A percentile compares a stretch with the other conserved stretches of the same genome.
These are phyloP conservation scores for Fusarium chuoi DNA, from an alignment of 2,329 filamentous ascomycete genomes.

Conservation along the genomic window DNA sequence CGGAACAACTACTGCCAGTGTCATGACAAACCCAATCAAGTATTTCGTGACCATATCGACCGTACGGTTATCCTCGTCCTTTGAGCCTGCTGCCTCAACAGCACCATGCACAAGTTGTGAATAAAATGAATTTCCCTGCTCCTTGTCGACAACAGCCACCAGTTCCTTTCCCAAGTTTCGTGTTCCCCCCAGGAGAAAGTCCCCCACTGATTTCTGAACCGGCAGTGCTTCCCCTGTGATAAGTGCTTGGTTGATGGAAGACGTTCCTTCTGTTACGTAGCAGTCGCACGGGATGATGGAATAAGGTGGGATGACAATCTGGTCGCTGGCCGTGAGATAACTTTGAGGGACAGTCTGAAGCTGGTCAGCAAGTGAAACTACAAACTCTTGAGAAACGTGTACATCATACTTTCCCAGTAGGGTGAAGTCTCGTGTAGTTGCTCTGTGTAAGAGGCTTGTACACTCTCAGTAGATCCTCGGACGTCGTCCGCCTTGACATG, in stretches of 20 bases:
- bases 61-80: background rate
- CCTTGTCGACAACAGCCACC: background rate
- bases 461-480: background rate
- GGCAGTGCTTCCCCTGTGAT: background rate
- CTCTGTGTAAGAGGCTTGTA: background rate
- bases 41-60: background rate
- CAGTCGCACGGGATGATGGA: background rate
- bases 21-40: background rate
- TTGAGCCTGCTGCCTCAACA: background rate
- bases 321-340: background rate
- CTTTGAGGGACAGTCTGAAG: background rate
- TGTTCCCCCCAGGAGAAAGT: background rate
- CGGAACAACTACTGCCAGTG: background rate
- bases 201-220: background rate
- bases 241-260: background rate
- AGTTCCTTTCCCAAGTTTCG: background rate
- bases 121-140: background rate
- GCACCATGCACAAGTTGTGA: background rate
- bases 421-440: background rate
- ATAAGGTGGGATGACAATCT: background rate
- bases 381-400: background rate
- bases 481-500: background rate
- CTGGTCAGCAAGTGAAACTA: background rate
- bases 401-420: background rate
- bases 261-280: background rate